Percentiles rank a stretch among this genome's conserved stretches.
These are phyloP conservation scores for Phytophthora citricola DNA, from an alignment of 352 stramenopile genomes.

Conservation along the genomic window DNA sequence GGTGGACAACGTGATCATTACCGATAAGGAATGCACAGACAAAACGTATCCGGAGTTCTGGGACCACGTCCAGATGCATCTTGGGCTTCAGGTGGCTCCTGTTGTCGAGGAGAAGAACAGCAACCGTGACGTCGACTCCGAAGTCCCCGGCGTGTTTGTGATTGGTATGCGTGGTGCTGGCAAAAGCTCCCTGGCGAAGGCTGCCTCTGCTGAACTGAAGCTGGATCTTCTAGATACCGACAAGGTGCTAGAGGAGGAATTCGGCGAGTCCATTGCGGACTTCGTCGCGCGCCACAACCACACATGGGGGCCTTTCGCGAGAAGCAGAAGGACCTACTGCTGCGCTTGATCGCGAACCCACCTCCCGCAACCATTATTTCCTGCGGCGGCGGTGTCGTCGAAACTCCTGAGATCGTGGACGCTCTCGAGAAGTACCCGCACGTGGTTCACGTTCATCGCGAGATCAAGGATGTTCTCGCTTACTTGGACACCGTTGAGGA, in stretches of 20 bases:
- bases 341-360: constrained; percentile 64
- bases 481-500: constrained; percentile 61
- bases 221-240: constrained; percentile 83
- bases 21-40: constrained; percentile 97
- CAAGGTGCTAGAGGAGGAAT: constrained; percentile 68
- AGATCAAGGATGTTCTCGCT: constrained; percentile 73
- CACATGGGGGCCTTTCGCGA: constrained; percentile 81
- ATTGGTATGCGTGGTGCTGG: constrained; percentile 89
- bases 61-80: constrained; percentile 74
- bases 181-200: constrained; percentile 82
- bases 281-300: constrained; percentile 71
- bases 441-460: constrained; percentile 75
- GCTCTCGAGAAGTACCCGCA: constrained; percentile 70
- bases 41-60: constrained; percentile 99
- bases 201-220: constrained; percentile 51
- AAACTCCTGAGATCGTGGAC: constrained; percentile 68
- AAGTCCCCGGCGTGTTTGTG: constrained; percentile 70
- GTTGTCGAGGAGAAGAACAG: constrained; percentile 40
- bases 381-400: constrained; percentile 85
- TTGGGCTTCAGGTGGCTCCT: constrained; percentile 62
- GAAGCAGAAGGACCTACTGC: constrained; percentile 63
- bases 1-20: constrained; percentile 93
- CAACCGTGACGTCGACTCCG: constrained; percentile 11
- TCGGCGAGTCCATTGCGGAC: constrained; percentile 69
- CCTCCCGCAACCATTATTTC: constrained; percentile 78